These are phyloP conservation scores for Trifolium dubium DNA, from an alignment of 306 rosid species.

Conservation along the genomic window DNA sequence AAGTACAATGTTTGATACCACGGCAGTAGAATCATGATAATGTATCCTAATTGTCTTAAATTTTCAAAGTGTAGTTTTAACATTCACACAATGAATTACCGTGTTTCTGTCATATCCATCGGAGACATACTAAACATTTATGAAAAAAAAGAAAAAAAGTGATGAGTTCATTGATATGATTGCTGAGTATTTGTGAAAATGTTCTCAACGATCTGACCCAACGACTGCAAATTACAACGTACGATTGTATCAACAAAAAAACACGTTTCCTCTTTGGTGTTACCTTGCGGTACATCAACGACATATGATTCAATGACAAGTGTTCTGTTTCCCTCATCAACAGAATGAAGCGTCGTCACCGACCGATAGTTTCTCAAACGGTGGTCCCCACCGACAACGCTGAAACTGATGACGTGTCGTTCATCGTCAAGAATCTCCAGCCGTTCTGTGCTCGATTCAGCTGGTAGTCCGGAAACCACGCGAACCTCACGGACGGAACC, in stretches of 20 bases:
- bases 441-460: conserved; percentile 59
- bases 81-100: no score
- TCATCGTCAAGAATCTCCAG: conserved; percentile 69
- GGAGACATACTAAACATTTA: no score
- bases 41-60: no score
- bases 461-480: conserved; percentile 72
- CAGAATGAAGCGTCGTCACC: conserved; percentile 56
- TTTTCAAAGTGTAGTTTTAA: no score
- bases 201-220: conserved; percentile 58
- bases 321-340: conserved; percentile 44
- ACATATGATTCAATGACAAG: conserved; percentile 61
- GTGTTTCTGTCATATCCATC: no score
- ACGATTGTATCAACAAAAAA: conserved; percentile 63
- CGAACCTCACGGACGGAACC: conserved; percentile 63
- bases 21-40: no score
- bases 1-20: no score
- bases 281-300: conserved; percentile 65
- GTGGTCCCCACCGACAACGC: conserved; percentile 66
- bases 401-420: conserved; percentile 62
- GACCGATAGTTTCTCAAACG: conserved; percentile 64
- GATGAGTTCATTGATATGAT: neutral
- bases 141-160: neutral
- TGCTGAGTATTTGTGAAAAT: neutral
- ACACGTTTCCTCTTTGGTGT: conserved; percentile 66
- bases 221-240: conserved; percentile 63